Percentiles rank a stretch among this genome's conserved stretches.
These are phyloP conservation scores for Vanrija pseudolonga DNA, from an alignment of 1,284 basidiomycete species.

Conservation along the genomic window DNA sequence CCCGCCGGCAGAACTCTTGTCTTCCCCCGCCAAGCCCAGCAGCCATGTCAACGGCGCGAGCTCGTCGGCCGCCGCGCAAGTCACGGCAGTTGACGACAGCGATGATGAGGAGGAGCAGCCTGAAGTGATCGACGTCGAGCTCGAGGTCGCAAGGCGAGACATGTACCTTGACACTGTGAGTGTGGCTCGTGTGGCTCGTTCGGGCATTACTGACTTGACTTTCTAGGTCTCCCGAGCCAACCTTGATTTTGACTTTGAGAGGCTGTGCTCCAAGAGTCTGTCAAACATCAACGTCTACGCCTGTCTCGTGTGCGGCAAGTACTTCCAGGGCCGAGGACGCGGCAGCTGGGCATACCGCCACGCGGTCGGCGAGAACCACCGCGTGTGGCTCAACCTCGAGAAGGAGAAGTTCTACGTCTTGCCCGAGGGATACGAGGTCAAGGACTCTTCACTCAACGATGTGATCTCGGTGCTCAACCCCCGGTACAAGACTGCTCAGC, in stretches of 20 bases:
- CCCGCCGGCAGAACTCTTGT: slow-evolving; percentile 2
- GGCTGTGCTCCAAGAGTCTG: slow-evolving; percentile 92
- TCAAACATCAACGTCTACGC: slow-evolving; percentile 98
- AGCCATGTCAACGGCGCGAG: slow-evolving; percentile 7
- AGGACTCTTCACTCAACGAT: slow-evolving; percentile 91
- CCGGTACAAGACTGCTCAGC: slow-evolving; percentile 59
- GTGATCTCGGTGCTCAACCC: slow-evolving; percentile 88
- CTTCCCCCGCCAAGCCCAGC: slow-evolving; percentile 12
- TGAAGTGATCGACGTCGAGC: slow-evolving; percentile 47
- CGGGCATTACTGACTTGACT: slow-evolving; percentile 2
- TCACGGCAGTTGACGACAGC: slow-evolving; percentile 36
- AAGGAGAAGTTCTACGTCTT: slow-evolving; percentile 95
- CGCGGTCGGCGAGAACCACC: slow-evolving; percentile 95
- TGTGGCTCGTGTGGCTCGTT: slow-evolving; percentile 7
- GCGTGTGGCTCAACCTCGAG: slow-evolving; percentile 94
- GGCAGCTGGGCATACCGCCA: slow-evolving; percentile 94
- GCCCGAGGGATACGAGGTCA: slow-evolving; percentile 95
- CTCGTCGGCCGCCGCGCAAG: slow-evolving; percentile 9
- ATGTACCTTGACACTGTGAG: slow-evolving; percentile 92
- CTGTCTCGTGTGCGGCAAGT: slow-evolving; percentile 96
- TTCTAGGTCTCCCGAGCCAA: slow-evolving; percentile 74
- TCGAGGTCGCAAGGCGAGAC: slow-evolving; percentile 64
- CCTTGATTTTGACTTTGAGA: slow-evolving; percentile 99
- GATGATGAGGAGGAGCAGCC: slow-evolving; percentile 54
- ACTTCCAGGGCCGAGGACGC: slow-evolving; percentile 94